phyloP scores from a whole-genome alignment of 768 basidiomycete species.

The Trichaptum fuscoviolaceum region DNA sequence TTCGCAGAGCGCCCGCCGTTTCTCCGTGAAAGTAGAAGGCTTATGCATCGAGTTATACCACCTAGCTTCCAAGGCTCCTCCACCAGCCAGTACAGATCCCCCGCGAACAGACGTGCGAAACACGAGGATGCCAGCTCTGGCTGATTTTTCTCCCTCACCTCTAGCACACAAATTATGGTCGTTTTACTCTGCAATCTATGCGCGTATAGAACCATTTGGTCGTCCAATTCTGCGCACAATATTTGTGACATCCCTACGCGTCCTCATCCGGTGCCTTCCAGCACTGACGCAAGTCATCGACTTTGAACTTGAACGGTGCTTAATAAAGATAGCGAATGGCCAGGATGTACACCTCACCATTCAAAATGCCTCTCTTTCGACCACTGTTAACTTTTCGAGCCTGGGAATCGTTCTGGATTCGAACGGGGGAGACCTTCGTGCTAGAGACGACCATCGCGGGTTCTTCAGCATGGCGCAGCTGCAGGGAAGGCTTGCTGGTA shows the following conservation, averaged over 20 bases:
- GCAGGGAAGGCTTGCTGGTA: conserved; percentile 54
- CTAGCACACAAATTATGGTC: conserved; percentile 29
- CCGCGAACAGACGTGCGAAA: conserved; percentile 30
- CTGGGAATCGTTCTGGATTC: conserved; percentile 29
- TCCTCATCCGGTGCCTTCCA: conserved; percentile 63
- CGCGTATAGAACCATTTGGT: conserved; percentile 49
- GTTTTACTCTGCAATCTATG: conserved; percentile 31
- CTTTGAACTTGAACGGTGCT: conserved; percentile 57
- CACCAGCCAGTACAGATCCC: conserved; percentile 8
- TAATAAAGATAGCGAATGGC: conserved; percentile 44
- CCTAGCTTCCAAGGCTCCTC: not conserved
- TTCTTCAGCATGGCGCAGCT: conserved; percentile 49
- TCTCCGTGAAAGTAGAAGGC: conserved; percentile 62
- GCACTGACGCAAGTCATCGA: conserved; percentile 60
- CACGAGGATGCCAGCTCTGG: conserved; percentile 29
- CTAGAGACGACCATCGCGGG: conserved; percentile 5
- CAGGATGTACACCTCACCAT: conserved; percentile 48
- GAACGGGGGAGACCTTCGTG: conserved; percentile 14
- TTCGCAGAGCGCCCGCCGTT: conserved; percentile 43
- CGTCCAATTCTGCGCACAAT: conserved; percentile 56
- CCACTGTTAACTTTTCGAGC: conserved; percentile 50
- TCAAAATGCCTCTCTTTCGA: conserved; percentile 46
- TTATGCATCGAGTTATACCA: conserved; percentile 43
- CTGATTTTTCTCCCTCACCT: conserved; percentile 39
- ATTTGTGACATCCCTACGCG: conserved; percentile 49